Base-by-base conservation (phyloP, 2,329 filamentous ascomycete genomes). In the Stagonosporopsis cucurbitacearum region DNA sequence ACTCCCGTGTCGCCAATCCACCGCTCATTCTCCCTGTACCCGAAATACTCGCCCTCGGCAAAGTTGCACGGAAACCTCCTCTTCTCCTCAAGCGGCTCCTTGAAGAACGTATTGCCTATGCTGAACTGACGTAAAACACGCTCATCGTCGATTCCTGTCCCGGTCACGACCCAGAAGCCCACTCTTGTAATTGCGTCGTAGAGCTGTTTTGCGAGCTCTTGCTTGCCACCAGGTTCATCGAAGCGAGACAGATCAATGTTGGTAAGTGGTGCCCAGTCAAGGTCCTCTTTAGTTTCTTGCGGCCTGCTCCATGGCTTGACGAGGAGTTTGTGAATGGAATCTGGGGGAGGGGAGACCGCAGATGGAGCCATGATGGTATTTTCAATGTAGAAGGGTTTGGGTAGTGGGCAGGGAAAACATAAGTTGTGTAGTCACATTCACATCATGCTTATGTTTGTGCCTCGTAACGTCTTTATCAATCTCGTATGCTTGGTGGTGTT, bases 1-100 rank as follows among this genome's bases (percentile, higher is more conserved):
- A 75, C 67, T 2, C 72, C 72, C 0, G 68, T 75, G 41, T 76
- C 71, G 1, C 74, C 72, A 50, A 75, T 67, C 74, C 74, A 76
- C 19, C 71, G 47, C 30, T 46, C 43, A 11, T 50, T 55, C 58
- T 59, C 30, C 35, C 54, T 42, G 50, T 62, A 68, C 2, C 64
- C 64, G 32, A 64, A 64, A 46, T 59, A 65, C n/a, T 60, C 62
- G 7, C 58, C 57, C 12, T 62, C 51, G 1, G 55, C 55, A 30
- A 59, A 58, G 36, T 66, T 57, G 11, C 64, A 60, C 1, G 57
- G 56, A 36, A 53, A 58, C 32, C 43, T 58, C 35, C 47, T 54
- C 37, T 64, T 67, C 35, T 59, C 62, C 20, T 59, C 58, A 4
- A 49, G 37, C 12, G 60, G 50, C 28, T 60, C 47, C 12, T 60